A percentile compares a stretch with the other conserved stretches of the same genome.
Evolutionary conservation across 2,329 filamentous ascomycete species (phyloP).

Genomic region (Penicillium sp.): DNA sequence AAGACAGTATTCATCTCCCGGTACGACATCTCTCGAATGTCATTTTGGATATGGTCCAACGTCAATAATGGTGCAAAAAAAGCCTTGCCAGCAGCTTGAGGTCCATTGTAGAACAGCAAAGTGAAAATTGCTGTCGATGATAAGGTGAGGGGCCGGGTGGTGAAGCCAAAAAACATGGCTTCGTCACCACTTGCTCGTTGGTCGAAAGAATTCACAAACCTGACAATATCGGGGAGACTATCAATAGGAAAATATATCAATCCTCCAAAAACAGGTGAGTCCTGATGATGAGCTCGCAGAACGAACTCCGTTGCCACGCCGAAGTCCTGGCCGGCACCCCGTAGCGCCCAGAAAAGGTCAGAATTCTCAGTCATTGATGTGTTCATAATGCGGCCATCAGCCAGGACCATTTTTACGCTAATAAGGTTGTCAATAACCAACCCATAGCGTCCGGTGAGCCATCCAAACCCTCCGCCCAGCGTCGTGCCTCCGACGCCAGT

Average conservation of each 20-base stretch:
- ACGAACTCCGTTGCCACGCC: background rate
- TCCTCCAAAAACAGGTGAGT: background rate
- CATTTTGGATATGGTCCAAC: slow-evolving; percentile 3
- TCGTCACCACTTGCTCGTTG: background rate
- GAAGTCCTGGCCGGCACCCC: slow-evolving; percentile 48
- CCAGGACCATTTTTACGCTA: slow-evolving; percentile 24
- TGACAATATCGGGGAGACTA: background rate
- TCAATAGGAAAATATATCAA: background rate
- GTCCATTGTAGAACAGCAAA: slow-evolving; percentile 22
- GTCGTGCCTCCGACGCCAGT: background rate
- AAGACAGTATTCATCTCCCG: slow-evolving; percentile 10
- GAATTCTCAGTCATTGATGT: slow-evolving; percentile 41
- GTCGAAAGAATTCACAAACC: slow-evolving; percentile 15
- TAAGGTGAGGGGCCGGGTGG: background rate
- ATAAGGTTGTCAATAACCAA: slow-evolving; percentile 27
- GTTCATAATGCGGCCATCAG: slow-evolving; percentile 40
- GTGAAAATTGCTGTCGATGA: slow-evolving; percentile 9
- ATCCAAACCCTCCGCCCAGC: slow-evolving; percentile 59
- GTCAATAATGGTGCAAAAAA: slow-evolving; percentile 13
- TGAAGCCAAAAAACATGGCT: slow-evolving; percentile 16
- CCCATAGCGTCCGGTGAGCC: slow-evolving; percentile 50
- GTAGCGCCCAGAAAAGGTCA: slow-evolving; percentile 58
- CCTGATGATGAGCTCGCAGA: background rate
- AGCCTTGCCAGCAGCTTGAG: background rate
- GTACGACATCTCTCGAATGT: slow-evolving; percentile 11